Conservation (phyloP, 2,329 filamentous ascomycete genomes). For the Colletotrichum navitas region DNA sequence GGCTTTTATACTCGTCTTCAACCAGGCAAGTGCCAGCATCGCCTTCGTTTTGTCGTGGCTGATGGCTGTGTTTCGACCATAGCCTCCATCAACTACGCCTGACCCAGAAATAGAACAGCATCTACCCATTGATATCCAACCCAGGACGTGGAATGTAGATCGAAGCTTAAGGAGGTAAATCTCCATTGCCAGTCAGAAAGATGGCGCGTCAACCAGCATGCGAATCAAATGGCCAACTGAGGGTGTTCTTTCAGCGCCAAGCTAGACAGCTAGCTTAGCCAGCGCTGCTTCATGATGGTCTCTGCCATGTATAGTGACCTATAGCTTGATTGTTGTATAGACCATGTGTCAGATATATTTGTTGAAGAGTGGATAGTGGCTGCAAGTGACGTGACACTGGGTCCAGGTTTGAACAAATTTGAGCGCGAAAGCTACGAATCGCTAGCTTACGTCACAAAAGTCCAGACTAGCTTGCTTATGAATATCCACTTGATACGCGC, state of each 20-base stretch:
- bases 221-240: neutral
- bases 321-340: neutral
- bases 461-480: neutral
- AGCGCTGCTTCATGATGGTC: neutral
- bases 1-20: neutral
- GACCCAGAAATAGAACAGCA: neutral
- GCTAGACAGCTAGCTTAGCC: too few species aligned
- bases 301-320: neutral
- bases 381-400: neutral
- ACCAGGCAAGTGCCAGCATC: too few species aligned
- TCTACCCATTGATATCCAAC: neutral
- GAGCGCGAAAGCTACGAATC: neutral
- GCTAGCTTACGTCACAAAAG: neutral
- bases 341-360: neutral
- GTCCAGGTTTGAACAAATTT: neutral
- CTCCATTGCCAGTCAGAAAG: too few species aligned
- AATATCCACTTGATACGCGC: neutral
- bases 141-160: too few species aligned
- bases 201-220: neutral
- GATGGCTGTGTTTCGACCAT: neutral
- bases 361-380: neutral
- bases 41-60: neutral
- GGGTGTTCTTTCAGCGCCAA: neutral
- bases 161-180: neutral
- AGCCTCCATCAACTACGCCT: neutral